Conservation (phyloP, 345 rosid genomes). For the Citrus sp. region DNA sequence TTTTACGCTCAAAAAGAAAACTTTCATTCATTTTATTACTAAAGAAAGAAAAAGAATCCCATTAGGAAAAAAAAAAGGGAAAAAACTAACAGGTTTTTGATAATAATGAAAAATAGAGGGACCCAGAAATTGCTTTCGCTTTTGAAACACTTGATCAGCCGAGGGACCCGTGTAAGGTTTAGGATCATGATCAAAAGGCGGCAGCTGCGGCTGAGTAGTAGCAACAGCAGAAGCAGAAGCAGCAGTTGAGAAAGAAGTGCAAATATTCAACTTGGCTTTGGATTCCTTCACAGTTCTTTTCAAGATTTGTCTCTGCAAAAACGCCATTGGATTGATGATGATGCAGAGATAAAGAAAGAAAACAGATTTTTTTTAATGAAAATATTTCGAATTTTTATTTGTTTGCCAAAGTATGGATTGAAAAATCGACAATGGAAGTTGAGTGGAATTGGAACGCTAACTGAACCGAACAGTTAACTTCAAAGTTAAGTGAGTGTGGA, state of each 20-base stretch:
- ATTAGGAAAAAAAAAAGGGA: background rate
- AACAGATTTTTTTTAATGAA: background rate
- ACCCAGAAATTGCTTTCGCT: conserved; percentile 79
- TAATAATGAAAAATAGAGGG: conserved; percentile 88
- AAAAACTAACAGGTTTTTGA: conserved; percentile 70
- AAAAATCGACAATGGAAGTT: too few relatives aligned
- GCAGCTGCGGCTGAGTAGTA: conserved; percentile 49
- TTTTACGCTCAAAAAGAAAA: background rate
- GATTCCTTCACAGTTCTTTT: conserved; percentile 24
- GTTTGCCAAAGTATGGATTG: too few relatives aligned
- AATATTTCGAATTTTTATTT: background rate
- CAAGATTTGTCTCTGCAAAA: conserved; percentile 29
- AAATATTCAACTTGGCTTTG: background rate
- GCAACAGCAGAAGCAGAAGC: conserved; percentile 19
- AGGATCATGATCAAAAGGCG: conserved; percentile 68
- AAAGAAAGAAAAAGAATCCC: background rate
- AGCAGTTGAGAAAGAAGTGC: conserved; percentile 15
- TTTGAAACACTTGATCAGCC: conserved; percentile 63
- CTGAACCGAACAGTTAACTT: background rate
- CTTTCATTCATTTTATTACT: background rate
- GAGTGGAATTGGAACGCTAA: too few relatives aligned
- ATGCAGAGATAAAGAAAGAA: background rate
- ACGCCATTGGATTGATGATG: conserved; percentile 26
- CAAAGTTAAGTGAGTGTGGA: background rate
- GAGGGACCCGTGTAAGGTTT: conserved; percentile 68